Conservation (phyloP, 352 stramenopile species). For the Pythium oligandrum region DNA sequence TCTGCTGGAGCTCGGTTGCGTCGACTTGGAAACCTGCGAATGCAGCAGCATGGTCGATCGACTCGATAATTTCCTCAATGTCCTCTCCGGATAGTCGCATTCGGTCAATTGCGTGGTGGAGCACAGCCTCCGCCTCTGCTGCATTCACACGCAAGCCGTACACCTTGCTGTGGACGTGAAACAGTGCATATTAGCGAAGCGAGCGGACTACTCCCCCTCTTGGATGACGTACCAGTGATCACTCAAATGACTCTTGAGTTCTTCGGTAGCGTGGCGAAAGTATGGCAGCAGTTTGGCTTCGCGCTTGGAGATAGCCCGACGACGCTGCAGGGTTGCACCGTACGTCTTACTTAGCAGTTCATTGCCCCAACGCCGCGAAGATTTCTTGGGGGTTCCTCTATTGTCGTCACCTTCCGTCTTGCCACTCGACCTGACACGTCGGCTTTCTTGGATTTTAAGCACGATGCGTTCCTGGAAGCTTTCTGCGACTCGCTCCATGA, state of each 20-base stretch:
- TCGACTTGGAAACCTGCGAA: no score
- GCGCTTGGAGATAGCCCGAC: constrained; percentile 42
- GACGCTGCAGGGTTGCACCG: constrained; percentile 47
- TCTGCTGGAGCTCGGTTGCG: no score
- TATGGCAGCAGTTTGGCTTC: constrained; percentile 60
- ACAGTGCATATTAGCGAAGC: neutral
- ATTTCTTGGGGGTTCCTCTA: no score
- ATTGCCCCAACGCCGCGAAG: constrained; percentile 32
- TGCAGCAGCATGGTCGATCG: no score
- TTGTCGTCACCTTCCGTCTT: no score
- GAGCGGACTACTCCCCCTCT: neutral
- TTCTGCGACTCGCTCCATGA: constrained; percentile 34
- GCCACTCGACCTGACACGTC: neutral
- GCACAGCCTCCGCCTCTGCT: constrained; percentile 2
- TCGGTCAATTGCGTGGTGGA: constrained; percentile 2
- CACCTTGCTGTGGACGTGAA: constrained; percentile 1
- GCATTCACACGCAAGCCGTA: constrained; percentile 6
- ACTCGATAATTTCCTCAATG: constrained; percentile 1
- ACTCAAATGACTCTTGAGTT: constrained; percentile 29
- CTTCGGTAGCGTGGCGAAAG: constrained; percentile 58
- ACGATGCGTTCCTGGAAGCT: constrained; percentile 61
- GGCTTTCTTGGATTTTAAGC: constrained; percentile 57
- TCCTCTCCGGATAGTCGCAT: constrained; percentile 1
- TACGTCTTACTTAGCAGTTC: constrained; percentile 53
- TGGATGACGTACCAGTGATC: constrained; percentile 15